These are phyloP conservation scores for Alternaria triticimaculans DNA, from an alignment of 2,329 filamentous ascomycete species.

Conservation along the genomic window DNA sequence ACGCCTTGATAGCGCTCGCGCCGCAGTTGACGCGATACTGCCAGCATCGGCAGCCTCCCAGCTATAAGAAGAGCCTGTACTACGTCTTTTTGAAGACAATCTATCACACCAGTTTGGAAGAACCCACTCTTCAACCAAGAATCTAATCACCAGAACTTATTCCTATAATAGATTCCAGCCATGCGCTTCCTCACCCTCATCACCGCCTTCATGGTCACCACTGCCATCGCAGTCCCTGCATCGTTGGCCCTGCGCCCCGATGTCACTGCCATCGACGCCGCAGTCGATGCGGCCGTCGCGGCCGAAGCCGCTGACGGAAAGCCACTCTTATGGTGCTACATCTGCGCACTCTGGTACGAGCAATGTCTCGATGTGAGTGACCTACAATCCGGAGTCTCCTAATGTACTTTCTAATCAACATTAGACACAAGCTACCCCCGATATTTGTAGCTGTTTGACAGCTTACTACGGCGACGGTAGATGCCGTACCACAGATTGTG, in stretches of 20 bases:
- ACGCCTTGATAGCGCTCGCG: not conserved
- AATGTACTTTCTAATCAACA: not conserved
- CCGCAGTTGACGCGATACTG: not conserved
- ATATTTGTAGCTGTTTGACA: not conserved
- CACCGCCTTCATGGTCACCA: not conserved
- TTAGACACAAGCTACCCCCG: not conserved
- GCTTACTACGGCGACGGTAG: not conserved
- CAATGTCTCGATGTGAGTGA: not conserved
- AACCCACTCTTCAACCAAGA: no score
- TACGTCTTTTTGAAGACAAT: not conserved
- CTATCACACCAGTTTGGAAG: not conserved
- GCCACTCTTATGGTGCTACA: not conserved
- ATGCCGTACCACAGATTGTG: not conserved
- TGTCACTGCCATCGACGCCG: not conserved
- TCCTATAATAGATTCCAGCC: fast-evolving
- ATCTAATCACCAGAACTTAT: not conserved
- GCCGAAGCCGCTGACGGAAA: not conserved
- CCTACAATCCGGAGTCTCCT: not conserved
- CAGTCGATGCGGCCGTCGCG: not conserved
- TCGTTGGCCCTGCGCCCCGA: not conserved
- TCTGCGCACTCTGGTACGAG: not conserved
- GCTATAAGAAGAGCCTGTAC: not conserved
- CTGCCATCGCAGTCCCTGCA: not conserved
- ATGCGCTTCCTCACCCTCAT: not conserved
- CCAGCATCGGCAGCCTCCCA: not conserved